A percentile compares a stretch with the other conserved stretches of the same genome.
These are phyloP conservation scores for Aphanomyces euteiches DNA, from an alignment of 352 stramenopile species.

Conservation along the genomic window DNA sequence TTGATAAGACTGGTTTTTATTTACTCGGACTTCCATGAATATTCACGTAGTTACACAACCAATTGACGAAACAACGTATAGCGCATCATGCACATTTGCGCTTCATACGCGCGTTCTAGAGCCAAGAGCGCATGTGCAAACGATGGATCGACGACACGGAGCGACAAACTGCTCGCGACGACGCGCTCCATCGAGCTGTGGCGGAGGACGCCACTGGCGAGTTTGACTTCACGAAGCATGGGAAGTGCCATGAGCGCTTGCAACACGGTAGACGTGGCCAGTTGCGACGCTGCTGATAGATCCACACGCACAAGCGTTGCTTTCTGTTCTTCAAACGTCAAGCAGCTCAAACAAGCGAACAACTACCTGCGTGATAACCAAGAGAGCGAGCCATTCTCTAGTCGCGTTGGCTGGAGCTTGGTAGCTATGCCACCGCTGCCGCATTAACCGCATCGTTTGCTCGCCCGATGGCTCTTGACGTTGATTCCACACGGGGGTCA, in stretches of 20 bases:
- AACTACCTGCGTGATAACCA: constrained; percentile 37
- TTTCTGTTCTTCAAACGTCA: constrained; percentile 34
- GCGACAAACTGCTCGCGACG: constrained; percentile 37
- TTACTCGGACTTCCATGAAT: no score
- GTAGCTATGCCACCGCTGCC: constrained; percentile 44
- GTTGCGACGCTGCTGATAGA: constrained; percentile 42
- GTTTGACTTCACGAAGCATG: constrained; percentile 55
- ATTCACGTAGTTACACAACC: not conserved
- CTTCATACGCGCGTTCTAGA: constrained; percentile 63
- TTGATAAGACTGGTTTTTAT: no score
- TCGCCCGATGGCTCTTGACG: no score
- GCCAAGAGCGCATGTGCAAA: constrained; percentile 60
- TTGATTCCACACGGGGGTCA: constrained; percentile 34
- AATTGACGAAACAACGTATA: constrained; percentile 33
- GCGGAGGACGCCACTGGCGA: constrained; percentile 58
- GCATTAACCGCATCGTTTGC: constrained; percentile 40
- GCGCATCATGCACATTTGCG: constrained; percentile 65
- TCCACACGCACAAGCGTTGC: constrained; percentile 63
- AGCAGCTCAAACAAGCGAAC: not conserved
- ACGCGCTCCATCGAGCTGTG: constrained; percentile 75
- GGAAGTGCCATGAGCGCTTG: constrained; percentile 50
- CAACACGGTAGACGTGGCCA: constrained; percentile 63
- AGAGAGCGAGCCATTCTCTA: constrained; percentile 59
- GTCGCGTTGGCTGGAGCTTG: constrained; percentile 46
- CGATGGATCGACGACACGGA: constrained; percentile 58